Evolutionary conservation across 257 asterid species (phyloP).

Genomic region (Capsicum chinense): DNA sequence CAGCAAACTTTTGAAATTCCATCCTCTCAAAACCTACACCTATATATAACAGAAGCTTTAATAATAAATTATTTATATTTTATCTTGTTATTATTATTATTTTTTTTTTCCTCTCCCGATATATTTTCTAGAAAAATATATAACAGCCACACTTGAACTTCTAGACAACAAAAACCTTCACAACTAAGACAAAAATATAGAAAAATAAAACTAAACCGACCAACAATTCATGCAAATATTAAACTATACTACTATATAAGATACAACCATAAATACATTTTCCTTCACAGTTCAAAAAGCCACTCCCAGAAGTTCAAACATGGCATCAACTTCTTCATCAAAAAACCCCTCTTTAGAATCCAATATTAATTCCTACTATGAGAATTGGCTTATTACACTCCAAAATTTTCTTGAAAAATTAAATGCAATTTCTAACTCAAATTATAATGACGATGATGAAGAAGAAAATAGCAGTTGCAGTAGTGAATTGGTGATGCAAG

Average conservation of each 20-base stretch:
- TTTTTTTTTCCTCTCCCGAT: no score
- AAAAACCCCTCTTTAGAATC: background rate
- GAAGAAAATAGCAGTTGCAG: background rate
- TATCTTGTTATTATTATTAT: no score
- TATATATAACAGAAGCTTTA: no score
- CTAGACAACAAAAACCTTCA: background rate
- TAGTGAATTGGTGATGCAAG: conserved; percentile 20
- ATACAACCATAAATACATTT: background rate
- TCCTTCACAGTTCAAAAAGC: background rate
- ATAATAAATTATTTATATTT: no score
- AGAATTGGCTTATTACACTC: conserved; percentile 10
- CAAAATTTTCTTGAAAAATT: background rate
- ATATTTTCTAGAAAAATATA: no score
- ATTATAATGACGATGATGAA: background rate
- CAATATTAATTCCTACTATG: background rate
- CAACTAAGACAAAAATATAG: background rate
- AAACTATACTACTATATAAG: background rate
- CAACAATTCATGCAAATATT: background rate
- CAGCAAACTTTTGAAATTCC: no score
- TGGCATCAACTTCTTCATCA: background rate
- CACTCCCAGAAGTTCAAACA: background rate
- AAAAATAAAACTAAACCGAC: background rate
- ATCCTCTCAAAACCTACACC: no score
- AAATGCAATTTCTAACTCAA: background rate
- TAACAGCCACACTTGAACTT: background rate